Evolutionary conservation across 768 basidiomycete genomes (phyloP).

Genomic region (Russula sp.): DNA sequence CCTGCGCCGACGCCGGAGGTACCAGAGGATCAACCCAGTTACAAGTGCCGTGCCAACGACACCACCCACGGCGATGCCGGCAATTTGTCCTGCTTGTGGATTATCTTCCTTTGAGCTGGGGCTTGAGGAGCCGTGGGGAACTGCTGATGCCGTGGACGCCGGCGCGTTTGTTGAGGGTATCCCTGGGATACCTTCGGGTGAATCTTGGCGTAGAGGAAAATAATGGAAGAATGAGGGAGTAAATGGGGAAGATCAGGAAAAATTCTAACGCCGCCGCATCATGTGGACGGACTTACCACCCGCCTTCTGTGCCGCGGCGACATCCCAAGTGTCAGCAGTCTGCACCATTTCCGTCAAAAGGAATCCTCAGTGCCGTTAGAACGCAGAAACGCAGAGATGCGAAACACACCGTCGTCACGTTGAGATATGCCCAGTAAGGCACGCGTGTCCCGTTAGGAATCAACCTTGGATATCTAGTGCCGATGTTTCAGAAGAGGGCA

Average conservation of each 20-base stretch:
- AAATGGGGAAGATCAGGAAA: neutral
- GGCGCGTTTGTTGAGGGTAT: neutral
- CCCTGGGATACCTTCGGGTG: neutral
- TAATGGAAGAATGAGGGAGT: neutral
- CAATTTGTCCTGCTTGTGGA: neutral
- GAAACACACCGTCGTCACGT: neutral
- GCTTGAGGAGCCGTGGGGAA: neutral
- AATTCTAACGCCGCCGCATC: neutral
- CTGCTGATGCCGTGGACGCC: neutral
- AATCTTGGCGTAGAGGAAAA: neutral
- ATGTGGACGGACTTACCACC: neutral
- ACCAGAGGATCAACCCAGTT: neutral
- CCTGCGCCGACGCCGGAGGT: neutral
- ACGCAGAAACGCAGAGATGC: neutral
- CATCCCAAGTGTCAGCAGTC: neutral
- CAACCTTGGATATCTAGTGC: neutral
- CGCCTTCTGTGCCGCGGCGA: neutral
- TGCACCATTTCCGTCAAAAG: neutral
- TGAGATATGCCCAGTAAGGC: constrained; percentile 2
- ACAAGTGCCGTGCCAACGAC: neutral
- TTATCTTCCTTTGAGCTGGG: neutral
- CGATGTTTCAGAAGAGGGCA: neutral
- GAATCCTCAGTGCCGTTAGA: neutral
- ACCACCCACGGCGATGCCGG: constrained; percentile 1
- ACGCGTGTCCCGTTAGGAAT: neutral